Evolutionary conservation across 2,329 filamentous ascomycete genomes (phyloP).

Genomic region (Ophiostoma perfectum): DNA sequence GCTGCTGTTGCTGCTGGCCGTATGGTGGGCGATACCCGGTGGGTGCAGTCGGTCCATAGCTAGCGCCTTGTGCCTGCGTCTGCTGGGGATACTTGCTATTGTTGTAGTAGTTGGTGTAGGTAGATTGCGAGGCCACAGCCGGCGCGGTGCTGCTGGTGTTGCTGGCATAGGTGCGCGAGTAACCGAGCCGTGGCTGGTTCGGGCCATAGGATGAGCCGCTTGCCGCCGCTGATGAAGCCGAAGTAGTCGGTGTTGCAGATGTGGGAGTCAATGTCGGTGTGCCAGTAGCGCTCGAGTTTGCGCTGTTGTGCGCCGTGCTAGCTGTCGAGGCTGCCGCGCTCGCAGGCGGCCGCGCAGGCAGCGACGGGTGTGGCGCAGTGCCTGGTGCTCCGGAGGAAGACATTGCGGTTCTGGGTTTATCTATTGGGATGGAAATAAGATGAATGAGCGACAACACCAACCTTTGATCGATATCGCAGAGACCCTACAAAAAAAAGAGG

Average conservation of each 20-base stretch:
- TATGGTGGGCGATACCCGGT: conserved; percentile 30
- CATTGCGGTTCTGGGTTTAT: conserved; percentile 25
- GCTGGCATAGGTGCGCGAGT: conserved; percentile 30
- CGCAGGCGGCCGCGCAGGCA: conserved; percentile 27
- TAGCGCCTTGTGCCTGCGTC: conserved; percentile 26
- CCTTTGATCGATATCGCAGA: too few relatives aligned
- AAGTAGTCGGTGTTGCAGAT: neutral
- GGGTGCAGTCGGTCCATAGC: conserved; percentile 16
- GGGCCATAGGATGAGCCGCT: conserved; percentile 28
- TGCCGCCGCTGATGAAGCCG: neutral
- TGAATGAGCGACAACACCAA: too few relatives aligned
- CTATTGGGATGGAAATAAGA: too few relatives aligned
- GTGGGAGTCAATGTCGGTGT: neutral
- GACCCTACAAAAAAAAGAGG: neutral
- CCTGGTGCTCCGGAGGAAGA: conserved; percentile 27
- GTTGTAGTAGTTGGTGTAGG: conserved; percentile 23
- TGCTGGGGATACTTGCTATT: conserved; percentile 26
- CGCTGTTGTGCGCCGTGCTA: conserved; percentile 11
- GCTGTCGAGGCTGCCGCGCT: neutral
- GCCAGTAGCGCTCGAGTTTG: neutral
- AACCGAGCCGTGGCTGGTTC: conserved; percentile 30
- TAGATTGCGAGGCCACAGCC: neutral
- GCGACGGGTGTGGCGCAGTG: conserved; percentile 26
- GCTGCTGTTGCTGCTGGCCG: neutral
- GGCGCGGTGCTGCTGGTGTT: conserved; percentile 11